phyloP scores from a whole-genome alignment of 305 asterid genomes.

The Lippia alba region DNA sequence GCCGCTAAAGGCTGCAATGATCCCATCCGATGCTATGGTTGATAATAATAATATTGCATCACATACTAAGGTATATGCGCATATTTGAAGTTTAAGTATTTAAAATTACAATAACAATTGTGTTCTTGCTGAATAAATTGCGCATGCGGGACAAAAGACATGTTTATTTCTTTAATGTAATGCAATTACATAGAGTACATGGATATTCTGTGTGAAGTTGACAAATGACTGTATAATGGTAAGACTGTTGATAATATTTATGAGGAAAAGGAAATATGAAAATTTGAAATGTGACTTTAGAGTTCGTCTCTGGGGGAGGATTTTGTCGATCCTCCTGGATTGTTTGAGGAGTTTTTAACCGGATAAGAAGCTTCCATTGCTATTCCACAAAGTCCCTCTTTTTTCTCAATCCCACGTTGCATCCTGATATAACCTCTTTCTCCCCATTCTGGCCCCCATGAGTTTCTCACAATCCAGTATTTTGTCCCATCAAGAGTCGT shows the following conservation, averaged over 20 bases:
- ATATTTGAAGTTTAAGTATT: not conserved
- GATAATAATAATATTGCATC: conserved; percentile 29
- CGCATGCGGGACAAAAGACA: not conserved
- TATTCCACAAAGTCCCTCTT: conserved; percentile 79
- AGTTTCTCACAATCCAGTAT: conserved; percentile 80
- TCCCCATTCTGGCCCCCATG: conserved; percentile 92
- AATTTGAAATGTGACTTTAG: conserved; percentile 32
- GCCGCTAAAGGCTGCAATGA: conserved; percentile 88
- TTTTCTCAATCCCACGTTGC: conserved; percentile 57
- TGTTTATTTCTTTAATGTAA: not conserved
- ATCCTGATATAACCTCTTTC: conserved; percentile 83
- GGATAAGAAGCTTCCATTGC: conserved; percentile 88
- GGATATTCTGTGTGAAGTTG: not conserved
- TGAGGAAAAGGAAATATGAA: conserved; percentile 9
- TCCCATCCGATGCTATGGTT: conserved; percentile 88
- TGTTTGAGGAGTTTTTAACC: conserved; percentile 52
- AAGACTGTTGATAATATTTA: not conserved
- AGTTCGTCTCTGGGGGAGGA: conserved; percentile 63
- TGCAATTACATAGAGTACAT: not conserved
- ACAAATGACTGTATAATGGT: not conserved
- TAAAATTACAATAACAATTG: no score
- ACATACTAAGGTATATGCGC: not conserved
- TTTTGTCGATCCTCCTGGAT: conserved; percentile 40
- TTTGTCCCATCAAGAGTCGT: conserved; percentile 77
- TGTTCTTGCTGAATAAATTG: no score